Conservation (phyloP, 2,329 filamentous ascomycete species). For the Alternaria novae-zelandiae region DNA sequence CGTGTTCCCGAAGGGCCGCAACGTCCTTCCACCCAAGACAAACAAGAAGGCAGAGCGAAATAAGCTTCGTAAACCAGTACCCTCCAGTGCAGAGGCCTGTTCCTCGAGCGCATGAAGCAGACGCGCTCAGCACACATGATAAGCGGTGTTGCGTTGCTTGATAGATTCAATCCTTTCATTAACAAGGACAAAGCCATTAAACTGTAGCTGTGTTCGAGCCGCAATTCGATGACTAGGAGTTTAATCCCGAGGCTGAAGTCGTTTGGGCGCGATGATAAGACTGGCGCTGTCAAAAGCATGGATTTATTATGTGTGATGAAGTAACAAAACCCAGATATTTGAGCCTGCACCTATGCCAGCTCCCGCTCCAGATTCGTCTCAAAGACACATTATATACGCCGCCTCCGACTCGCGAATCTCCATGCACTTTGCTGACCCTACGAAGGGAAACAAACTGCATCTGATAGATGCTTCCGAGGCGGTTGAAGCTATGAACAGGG, state of each 20-base stretch:
- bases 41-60: neutral
- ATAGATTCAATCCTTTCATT: too few species aligned
- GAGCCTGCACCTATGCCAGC: neutral
- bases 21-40: neutral
- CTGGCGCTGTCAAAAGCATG: neutral
- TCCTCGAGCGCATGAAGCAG: neutral
- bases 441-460: neutral
- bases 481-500: neutral
- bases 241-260: neutral
- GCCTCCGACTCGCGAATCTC: too few species aligned
- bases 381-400: neutral
- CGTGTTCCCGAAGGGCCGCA: neutral
- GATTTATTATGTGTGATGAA: neutral
- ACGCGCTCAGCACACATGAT: neutral
- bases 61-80: neutral
- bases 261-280: neutral
- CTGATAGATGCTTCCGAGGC: neutral
- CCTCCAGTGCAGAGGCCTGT: neutral
- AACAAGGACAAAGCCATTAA: neutral
- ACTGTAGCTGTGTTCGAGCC: neutral
- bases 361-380: neutral
- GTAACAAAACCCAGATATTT: neutral
- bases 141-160: neutral
- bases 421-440: neutral
- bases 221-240: neutral